These are phyloP conservation scores for Tubosaeta sp. DNA, from an alignment of 768 basidiomycete species.

Conservation along the genomic window DNA sequence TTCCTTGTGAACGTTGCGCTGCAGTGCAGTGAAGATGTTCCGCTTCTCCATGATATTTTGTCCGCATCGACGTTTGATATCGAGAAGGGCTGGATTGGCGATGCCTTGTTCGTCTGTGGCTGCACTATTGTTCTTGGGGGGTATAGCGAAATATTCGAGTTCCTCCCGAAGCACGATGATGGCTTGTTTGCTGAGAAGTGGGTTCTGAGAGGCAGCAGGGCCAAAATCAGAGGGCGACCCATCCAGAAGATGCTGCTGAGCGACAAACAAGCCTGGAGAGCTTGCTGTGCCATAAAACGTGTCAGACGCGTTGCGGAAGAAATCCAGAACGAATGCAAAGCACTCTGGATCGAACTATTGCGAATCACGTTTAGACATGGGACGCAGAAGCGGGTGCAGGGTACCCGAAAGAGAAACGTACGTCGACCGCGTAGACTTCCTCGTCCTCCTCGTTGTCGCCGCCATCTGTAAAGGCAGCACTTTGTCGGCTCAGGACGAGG, in stretches of 20 bases:
- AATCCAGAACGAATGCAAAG: conserved; percentile 88
- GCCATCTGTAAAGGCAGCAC: conserved; percentile 67
- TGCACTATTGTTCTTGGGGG: conserved; percentile 60
- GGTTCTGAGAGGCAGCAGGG: conserved; percentile 75
- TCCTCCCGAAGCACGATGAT: conserved; percentile 98
- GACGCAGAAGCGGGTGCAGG: neutral
- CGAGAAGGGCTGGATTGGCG: conserved; percentile 72
- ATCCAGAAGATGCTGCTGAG: conserved; percentile 78
- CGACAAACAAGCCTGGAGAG: conserved; percentile 67
- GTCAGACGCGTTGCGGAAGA: conserved; percentile 87
- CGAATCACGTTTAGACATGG: conserved; percentile 4
- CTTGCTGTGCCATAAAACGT: conserved; percentile 84
- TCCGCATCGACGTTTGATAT: conserved; percentile 84
- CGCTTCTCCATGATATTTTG: conserved; percentile 82
- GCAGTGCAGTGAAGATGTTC: conserved; percentile 95
- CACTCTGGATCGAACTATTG: conserved; percentile 93
- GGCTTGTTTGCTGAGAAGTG: conserved; percentile 91
- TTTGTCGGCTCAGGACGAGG: conserved; percentile 86
- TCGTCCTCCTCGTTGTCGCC: conserved; percentile 77
- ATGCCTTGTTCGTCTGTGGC: conserved; percentile 73
- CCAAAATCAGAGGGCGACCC: conserved; percentile 54
- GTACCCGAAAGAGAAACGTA: conserved; percentile 43
- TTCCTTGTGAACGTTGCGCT: conserved; percentile 98
- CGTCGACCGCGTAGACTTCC: conserved; percentile 94
- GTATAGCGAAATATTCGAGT: conserved; percentile 97